phyloP scores from a whole-genome alignment of 2,329 filamentous ascomycete genomes.

The Fusarium xyrophilum region DNA sequence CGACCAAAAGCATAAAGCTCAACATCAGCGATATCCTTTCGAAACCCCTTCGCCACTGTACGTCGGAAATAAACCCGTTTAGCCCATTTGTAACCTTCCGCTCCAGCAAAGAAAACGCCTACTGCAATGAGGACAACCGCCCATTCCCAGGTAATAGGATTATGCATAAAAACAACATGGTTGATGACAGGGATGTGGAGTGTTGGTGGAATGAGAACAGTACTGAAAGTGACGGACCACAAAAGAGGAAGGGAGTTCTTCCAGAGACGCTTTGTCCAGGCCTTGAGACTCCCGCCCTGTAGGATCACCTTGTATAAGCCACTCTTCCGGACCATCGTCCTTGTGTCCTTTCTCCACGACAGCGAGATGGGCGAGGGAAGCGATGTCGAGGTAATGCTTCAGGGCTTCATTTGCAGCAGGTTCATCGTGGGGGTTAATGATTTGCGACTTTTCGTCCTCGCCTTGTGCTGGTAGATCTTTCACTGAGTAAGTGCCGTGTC shows the following conservation, averaged over 20 bases:
- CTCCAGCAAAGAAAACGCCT: conserved; percentile 67
- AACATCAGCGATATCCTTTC: conserved; percentile 33
- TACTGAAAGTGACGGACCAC: conserved; percentile 59
- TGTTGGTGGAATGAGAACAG: conserved; percentile 63
- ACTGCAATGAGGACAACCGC: conserved; percentile 68
- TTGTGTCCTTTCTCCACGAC: conserved; percentile 57
- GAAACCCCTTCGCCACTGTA: conserved; percentile 32
- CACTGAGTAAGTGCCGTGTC: conserved; percentile 42
- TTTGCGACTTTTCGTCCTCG: conserved; percentile 39
- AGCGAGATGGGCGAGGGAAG: conserved; percentile 70
- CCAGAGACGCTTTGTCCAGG: conserved; percentile 65
- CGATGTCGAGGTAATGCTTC: conserved; percentile 65
- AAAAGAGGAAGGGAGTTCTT: conserved; percentile 62
- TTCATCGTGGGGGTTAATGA: conserved; percentile 40
- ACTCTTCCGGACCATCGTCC: conserved; percentile 54
- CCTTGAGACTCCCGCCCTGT: conserved; percentile 51
- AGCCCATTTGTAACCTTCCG: conserved; percentile 71
- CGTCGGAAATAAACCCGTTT: conserved; percentile 64
- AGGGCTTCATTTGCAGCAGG: conserved; percentile 55
- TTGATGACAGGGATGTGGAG: conserved; percentile 75
- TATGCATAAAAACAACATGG: conserved; percentile 69
- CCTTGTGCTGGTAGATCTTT: conserved; percentile 26
- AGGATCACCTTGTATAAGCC: conserved; percentile 70
- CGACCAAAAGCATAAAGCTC: conserved; percentile 35
- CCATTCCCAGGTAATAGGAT: conserved; percentile 73